phyloP scores from a whole-genome alignment of 148 eudicot genomes.

The Pharnaceum exiguum region DNA sequence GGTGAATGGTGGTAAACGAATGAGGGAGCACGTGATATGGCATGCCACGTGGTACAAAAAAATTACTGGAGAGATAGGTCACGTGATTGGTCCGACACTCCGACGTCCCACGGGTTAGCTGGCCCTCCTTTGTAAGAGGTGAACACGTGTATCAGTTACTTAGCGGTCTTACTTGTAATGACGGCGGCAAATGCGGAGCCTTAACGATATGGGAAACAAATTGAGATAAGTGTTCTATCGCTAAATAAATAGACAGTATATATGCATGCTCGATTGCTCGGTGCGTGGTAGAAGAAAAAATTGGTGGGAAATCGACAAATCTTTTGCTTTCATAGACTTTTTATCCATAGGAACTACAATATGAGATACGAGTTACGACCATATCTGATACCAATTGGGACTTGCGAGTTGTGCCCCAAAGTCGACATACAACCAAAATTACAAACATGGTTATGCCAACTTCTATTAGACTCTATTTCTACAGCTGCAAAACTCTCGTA shows the following conservation, averaged over 20 bases:
- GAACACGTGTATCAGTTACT: slow-evolving; percentile 3
- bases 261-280: too few relatives aligned
- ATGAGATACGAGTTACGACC: too few relatives aligned
- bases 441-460: too few relatives aligned
- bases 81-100: slow-evolving; percentile 19
- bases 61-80: slow-evolving; percentile 1
- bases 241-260: too few relatives aligned
- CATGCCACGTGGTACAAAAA: slow-evolving; percentile 4
- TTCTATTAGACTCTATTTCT: too few relatives aligned
- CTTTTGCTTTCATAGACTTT: neutral
- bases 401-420: too few relatives aligned
- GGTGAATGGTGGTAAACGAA: neutral
- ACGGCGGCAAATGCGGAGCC: slow-evolving; percentile 16
- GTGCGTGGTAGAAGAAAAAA: neutral
- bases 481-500: too few relatives aligned
- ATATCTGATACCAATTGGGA: too few relatives aligned
- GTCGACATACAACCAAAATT: too few relatives aligned
- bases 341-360: too few relatives aligned
- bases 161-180: neutral
- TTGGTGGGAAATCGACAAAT: slow-evolving; percentile 20
- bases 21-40: slow-evolving; percentile 15
- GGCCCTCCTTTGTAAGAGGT: neutral
- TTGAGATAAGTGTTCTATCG: neutral
- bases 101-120: neutral
- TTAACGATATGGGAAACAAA: slow-evolving; percentile 4